Evolutionary conservation across 352 stramenopile species (phyloP), one percentile per base, ranked within the genome.

Genomic region (Poterioochromonas sp.): DNA sequence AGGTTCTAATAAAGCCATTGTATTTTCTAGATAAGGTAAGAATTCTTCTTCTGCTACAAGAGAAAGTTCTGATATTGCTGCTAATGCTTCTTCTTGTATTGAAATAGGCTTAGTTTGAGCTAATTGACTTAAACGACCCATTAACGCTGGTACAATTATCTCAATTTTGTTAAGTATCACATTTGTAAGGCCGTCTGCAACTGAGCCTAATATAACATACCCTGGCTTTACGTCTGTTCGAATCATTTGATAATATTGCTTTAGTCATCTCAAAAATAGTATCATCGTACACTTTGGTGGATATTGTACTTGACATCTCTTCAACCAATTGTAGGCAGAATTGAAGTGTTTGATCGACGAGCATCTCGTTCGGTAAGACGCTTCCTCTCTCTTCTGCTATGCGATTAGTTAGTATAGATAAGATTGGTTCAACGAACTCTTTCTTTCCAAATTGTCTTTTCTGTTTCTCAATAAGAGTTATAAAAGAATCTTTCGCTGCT

Each of bases 21-120:
- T 93, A 51, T 88, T 88, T 65, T 85, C 81, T 80, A 98, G 90
- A 84, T 98, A 98, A 5, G 93, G 94, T 70, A 94, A 84, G 86
- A 99, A 99, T 73, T 93, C 91, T 69, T 97, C 90, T 86, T 98
- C 96, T 29, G 95, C 94, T 3, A 93, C 94, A 41, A 99, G 92
- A 26, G 95, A 94, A 51, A 95, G 97, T 32, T 93, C 96, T 0
- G 93, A 93, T 76, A 98, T 83, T 11, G 95, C 95, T 35, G 96
- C 94, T 3, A 98, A 89, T 26, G 93, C 88, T 92, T 98, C 98
- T 88, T 98, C 97, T 77, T 79, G 26, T 1, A 77, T 82, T 74
- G 93, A 87, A 47, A 93, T 94, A 49, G 88, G 94, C 54, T 92
- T 91, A 44, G 84, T 87, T 81, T 95, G 91, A 18, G 97, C 86